These are phyloP conservation scores for Echinochloa phyllopogon DNA, from an alignment of 176 grass and related monocot genomes.

Conservation along the genomic window DNA sequence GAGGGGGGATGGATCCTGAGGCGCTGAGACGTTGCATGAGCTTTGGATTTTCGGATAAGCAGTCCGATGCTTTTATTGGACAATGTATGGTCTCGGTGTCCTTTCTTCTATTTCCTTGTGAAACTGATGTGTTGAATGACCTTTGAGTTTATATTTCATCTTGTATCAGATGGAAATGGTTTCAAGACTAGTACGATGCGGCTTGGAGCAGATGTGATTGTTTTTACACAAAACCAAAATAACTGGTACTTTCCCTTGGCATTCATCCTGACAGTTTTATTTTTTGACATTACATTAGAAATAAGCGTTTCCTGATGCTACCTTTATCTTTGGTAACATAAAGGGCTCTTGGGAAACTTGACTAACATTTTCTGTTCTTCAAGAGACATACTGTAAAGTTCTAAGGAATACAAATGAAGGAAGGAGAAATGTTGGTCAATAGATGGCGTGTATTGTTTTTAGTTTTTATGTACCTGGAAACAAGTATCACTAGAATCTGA, in stretches of 20 bases:
- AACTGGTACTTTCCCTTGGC: slow-evolving; percentile 49
- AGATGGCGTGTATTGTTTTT: neutral
- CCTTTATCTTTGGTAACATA: slow-evolving; percentile 22
- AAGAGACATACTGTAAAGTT: neutral
- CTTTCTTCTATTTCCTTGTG: slow-evolving; percentile 40
- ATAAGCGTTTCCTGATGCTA: slow-evolving; percentile 33
- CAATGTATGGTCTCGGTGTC: slow-evolving; percentile 71
- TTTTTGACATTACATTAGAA: slow-evolving; percentile 36
- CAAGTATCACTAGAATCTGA: slow-evolving; percentile 2
- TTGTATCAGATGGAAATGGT: slow-evolving; percentile 94
- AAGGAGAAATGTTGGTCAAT: neutral
- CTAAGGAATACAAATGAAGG: slow-evolving; percentile 9
- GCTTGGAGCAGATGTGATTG: slow-evolving; percentile 95
- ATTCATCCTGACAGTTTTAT: slow-evolving; percentile 6
- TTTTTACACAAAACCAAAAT: slow-evolving; percentile 80
- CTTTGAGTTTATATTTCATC: slow-evolving; percentile 44
- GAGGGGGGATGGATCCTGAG: slow-evolving; percentile 96
- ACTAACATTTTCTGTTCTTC: neutral
- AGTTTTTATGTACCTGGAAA: slow-evolving; percentile 8
- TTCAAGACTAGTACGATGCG: slow-evolving; percentile 99
- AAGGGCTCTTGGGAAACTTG: slow-evolving; percentile 8
- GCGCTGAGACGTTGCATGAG: slow-evolving; percentile 83
- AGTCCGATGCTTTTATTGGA: slow-evolving; percentile 85
- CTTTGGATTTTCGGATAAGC: slow-evolving; percentile 99
- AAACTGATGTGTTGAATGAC: slow-evolving; percentile 33